phyloP scores from a whole-genome alignment of 495 filamentous ascomycete genomes.

The Penicillium ucsense region DNA sequence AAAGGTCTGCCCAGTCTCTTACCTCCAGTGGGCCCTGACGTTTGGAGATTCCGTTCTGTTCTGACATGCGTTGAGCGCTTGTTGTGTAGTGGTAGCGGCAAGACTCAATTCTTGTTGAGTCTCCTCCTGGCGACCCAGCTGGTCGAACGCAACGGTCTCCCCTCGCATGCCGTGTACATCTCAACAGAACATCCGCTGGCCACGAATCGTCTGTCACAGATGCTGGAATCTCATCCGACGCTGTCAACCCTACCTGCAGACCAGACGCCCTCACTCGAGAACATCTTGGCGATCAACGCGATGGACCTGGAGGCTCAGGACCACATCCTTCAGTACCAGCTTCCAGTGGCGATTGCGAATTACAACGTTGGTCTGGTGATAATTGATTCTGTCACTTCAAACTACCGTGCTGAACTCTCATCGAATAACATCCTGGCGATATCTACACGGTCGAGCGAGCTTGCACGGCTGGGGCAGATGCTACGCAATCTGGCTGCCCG shows the following conservation, averaged over 20 bases:
- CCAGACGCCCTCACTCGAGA: conserved; percentile 52
- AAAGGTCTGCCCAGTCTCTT: conserved; percentile 45
- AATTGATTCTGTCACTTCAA: conserved; percentile 85
- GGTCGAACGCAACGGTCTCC: conserved; percentile 58
- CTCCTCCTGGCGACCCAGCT: conserved; percentile 78
- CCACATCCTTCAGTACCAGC: conserved; percentile 84
- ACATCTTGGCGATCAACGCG: conserved; percentile 70
- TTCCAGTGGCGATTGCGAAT: conserved; percentile 70
- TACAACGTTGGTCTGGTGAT: conserved; percentile 72
- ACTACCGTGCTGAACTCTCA: conserved; percentile 79
- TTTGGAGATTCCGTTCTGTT: neutral
- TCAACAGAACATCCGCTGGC: conserved; percentile 85
- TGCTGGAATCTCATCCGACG: conserved; percentile 57
- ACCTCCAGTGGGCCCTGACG: no score
- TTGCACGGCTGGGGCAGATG: conserved; percentile 65
- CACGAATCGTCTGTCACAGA: conserved; percentile 69
- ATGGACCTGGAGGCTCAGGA: conserved; percentile 91
- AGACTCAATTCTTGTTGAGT: conserved; percentile 89
- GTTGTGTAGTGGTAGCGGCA: conserved; percentile 66
- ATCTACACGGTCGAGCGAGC: conserved; percentile 49
- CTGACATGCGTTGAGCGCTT: conserved; percentile 11
- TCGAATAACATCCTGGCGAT: conserved; percentile 26
- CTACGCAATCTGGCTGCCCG: conserved; percentile 64
- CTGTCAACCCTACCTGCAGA: conserved; percentile 39
- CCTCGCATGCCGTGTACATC: conserved; percentile 71